These are phyloP conservation scores for Theileria annulata DNA, from an alignment of 169 alveolate genomes.

Conservation along the genomic window DNA sequence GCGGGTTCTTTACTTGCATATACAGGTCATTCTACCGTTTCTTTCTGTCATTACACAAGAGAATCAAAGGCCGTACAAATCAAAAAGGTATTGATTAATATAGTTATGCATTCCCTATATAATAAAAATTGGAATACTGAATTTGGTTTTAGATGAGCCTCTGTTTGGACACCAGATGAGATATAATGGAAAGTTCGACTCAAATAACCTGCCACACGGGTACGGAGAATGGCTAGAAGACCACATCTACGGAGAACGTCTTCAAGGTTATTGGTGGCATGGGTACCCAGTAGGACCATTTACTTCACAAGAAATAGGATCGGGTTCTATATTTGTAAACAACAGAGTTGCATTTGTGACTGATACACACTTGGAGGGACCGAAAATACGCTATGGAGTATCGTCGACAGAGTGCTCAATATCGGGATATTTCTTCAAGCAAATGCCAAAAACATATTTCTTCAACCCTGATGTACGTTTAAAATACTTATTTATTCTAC, in stretches of 20 bases:
- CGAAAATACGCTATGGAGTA: conserved; percentile 76
- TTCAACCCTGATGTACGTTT: conserved; percentile 64
- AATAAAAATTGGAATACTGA: not conserved
- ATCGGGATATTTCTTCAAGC: conserved; percentile 85
- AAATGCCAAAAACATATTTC: conserved; percentile 81
- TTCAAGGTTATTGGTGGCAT: conserved; percentile 86
- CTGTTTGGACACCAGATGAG: conserved; percentile 83
- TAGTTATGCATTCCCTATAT: no score
- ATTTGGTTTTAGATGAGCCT: conserved; percentile 42
- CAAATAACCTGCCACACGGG: conserved; percentile 85
- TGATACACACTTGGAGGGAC: conserved; percentile 59
- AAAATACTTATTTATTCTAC: not conserved
- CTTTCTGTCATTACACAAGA: conserved; percentile 34
- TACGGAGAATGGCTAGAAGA: conserved; percentile 89
- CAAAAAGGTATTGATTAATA: no score
- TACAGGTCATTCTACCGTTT: conserved; percentile 72
- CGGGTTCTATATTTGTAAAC: conserved; percentile 79
- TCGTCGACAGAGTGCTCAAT: conserved; percentile 85
- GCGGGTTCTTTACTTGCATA: conserved; percentile 73
- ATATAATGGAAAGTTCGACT: conserved; percentile 82
- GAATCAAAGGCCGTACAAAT: not conserved
- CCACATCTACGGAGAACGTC: conserved; percentile 81
- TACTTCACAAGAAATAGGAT: conserved; percentile 85
- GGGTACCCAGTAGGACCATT: conserved; percentile 89
- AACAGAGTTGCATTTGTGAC: conserved; percentile 80